Percentiles rank a stretch among this genome's conserved stretches.
Conservation (phyloP, 192 early-diverging fungal genomes). For the Entomortierella parvispora region DNA sequence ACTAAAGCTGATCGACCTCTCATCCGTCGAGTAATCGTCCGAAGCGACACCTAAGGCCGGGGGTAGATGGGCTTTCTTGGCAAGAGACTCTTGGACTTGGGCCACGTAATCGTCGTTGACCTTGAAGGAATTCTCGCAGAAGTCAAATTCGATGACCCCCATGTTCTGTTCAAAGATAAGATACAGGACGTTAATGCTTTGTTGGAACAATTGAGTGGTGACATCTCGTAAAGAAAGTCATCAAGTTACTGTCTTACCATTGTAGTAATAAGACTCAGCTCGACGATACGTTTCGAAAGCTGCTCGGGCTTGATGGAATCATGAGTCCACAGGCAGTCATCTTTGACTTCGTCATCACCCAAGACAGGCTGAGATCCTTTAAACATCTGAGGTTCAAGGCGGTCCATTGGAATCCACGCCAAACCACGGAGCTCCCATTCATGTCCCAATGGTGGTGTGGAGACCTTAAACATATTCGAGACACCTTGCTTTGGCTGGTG, state of each 20-base stretch:
- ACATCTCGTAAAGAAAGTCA: not conserved
- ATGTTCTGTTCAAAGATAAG: constrained; percentile 21
- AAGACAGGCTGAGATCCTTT: constrained; percentile 19
- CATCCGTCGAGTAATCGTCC: constrained; percentile 39
- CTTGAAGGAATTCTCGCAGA: constrained; percentile 52
- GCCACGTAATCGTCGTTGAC: constrained; percentile 21
- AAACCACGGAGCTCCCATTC: constrained; percentile 62
- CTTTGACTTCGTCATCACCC: constrained; percentile 34
- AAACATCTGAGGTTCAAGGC: constrained; percentile 25
- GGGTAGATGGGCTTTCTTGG: not conserved
- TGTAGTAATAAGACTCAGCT: constrained; percentile 37
- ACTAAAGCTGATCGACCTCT: constrained; percentile 26
- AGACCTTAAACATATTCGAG: constrained; percentile 28
- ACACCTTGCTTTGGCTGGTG: not conserved
- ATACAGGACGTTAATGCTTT: not conserved
- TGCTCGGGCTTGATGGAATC: constrained; percentile 30
- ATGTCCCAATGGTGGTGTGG: constrained; percentile 54
- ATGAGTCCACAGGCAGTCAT: constrained; percentile 37
- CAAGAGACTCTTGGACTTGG: constrained; percentile 3
- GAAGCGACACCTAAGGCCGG: not conserved
- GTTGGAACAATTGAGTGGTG: no score
- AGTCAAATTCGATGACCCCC: constrained; percentile 44
- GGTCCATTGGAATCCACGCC: constrained; percentile 52
- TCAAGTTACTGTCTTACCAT: constrained; percentile 16
- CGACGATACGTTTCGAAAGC: constrained; percentile 33